Percentiles rank a stretch among this genome's conserved stretches.
These are phyloP conservation scores for Eimeria acervulina DNA, from an alignment of 169 alveolate species.

Conservation along the genomic window DNA sequence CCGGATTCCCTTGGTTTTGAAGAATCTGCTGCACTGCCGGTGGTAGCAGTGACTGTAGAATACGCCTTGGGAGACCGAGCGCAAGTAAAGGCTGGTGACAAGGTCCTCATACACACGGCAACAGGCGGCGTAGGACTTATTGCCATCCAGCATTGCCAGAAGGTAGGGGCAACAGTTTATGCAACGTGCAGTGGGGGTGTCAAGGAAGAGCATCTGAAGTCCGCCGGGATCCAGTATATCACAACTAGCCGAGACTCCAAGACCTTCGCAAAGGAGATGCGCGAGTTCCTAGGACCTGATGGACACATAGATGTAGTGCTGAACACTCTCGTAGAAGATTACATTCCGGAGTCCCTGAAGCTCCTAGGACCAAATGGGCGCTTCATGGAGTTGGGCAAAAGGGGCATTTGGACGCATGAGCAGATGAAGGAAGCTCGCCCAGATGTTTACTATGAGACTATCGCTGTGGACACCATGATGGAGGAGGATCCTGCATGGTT, in stretches of 20 bases:
- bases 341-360: slow-evolving; percentile 85
- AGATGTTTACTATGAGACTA: slow-evolving; percentile 83
- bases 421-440: slow-evolving; percentile 83
- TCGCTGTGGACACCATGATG: slow-evolving; percentile 87
- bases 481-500: slow-evolving; percentile 86
- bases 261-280: slow-evolving; percentile 85
- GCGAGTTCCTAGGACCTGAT: slow-evolving; percentile 77
- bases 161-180: slow-evolving; percentile 87
- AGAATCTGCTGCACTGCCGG: slow-evolving; percentile 88
- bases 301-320: slow-evolving; percentile 87
- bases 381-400: slow-evolving; percentile 90
- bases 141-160: slow-evolving; percentile 87
- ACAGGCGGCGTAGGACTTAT: slow-evolving; percentile 89
- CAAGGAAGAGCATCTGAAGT: slow-evolving; percentile 83
- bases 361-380: slow-evolving; percentile 86
- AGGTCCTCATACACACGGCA: slow-evolving; percentile 87
- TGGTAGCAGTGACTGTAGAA: slow-evolving; percentile 88
- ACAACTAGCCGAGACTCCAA: slow-evolving; percentile 86
- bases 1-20: slow-evolving; percentile 84
- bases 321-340: slow-evolving; percentile 85
- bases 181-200: slow-evolving; percentile 88
- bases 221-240: slow-evolving; percentile 85
- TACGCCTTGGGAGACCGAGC: slow-evolving; percentile 87
- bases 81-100: slow-evolving; percentile 87
- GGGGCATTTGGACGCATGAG: slow-evolving; percentile 86